Evolutionary conservation across 305 asterid genomes (phyloP).

Genomic region (Solanum hybrid): DNA sequence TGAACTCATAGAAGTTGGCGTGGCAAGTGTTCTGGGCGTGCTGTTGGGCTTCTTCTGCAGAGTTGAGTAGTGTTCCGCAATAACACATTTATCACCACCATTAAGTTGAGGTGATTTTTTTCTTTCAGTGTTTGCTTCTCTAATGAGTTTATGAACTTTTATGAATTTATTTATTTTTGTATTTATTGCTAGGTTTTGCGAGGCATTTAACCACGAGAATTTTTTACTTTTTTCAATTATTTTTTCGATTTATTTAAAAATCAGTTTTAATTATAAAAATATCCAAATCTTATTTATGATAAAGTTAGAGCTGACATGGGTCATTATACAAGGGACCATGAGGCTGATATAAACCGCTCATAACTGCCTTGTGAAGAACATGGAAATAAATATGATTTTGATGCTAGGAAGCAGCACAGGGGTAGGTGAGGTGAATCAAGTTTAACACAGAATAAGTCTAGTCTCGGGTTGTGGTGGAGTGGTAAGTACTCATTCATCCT

Average conservation of each 20-base stretch:
- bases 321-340: neutral
- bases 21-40: slow-evolving; percentile 78
- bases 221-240: neutral
- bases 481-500: too few relatives aligned
- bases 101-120: neutral
- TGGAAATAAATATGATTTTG: neutral
- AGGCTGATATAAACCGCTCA: neutral
- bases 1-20: slow-evolving; percentile 62
- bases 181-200: neutral
- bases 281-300: neutral
- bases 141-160: neutral
- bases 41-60: slow-evolving; percentile 81
- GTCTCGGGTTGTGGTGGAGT: too few relatives aligned
- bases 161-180: too few relatives aligned
- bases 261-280: too few relatives aligned
- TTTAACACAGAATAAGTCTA: neutral
- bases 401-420: neutral
- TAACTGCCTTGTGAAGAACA: neutral
- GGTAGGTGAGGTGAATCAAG: neutral
- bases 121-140: neutral
- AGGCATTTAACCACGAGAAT: neutral
- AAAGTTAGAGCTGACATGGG: neutral
- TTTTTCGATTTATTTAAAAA: too few relatives aligned
- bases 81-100: slow-evolving; percentile 43
- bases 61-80: slow-evolving; percentile 67